phyloP scores from a whole-genome alignment of 148 eudicot species.

The Chenopodium quinoa region DNA sequence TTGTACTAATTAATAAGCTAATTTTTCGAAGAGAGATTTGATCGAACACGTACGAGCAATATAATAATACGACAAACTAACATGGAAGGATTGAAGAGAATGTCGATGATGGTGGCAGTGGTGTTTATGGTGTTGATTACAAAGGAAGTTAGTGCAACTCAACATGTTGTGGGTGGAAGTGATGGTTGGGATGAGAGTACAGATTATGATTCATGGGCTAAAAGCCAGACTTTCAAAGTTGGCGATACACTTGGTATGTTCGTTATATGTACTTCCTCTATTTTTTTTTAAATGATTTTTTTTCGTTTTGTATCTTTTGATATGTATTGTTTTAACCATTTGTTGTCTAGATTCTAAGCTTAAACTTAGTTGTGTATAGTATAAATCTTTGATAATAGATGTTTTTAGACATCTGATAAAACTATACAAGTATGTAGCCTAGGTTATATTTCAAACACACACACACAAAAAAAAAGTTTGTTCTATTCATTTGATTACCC shows the following conservation, averaged over 20 bases:
- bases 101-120: neutral
- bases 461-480: no score
- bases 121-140: neutral
- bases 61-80: neutral
- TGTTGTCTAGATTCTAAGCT: no score
- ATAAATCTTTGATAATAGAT: no score
- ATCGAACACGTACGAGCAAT: neutral
- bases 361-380: no score
- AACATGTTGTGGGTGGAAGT: constrained; percentile 66
- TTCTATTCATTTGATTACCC: no score
- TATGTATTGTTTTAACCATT: no score
- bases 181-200: constrained; percentile 72
- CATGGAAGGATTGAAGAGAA: neutral
- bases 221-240: constrained; percentile 52
- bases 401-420: no score
- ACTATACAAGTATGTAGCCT: no score
- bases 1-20: neutral
- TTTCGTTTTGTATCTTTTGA: no score
- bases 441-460: no score
- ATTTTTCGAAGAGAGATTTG: neutral
- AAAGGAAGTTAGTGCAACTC: constrained; percentile 22
- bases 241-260: constrained; percentile 66
- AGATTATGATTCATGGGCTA: constrained; percentile 60
- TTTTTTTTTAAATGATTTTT: no score
- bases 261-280: neutral